Evolutionary conservation across 169 alveolate genomes (phyloP).

Genomic region (Plasmodium berghei): DNA sequence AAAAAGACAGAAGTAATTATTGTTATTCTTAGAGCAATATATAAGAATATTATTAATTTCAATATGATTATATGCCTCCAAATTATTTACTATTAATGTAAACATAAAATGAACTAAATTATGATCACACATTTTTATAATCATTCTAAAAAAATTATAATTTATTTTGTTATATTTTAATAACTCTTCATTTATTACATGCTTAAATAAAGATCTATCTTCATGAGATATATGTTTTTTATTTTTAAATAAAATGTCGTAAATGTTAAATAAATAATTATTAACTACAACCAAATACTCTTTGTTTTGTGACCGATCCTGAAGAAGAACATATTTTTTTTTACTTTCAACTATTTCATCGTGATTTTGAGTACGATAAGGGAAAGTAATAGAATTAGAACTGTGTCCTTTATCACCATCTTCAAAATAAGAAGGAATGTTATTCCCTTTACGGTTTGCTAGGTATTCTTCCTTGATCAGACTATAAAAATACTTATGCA

Average conservation of each 20-base stretch:
- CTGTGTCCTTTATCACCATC: neutral
- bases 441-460: neutral
- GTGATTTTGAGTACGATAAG: neutral
- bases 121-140: constrained; percentile 30
- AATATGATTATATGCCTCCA: constrained; percentile 21
- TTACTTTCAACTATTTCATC: neutral
- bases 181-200: constrained; percentile 18
- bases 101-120: constrained; percentile 22
- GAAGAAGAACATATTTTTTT: neutral
- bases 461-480: constrained; percentile 10
- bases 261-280: constrained; percentile 20
- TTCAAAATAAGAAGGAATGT: neutral
- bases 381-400: neutral
- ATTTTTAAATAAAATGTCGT: constrained; percentile 26
- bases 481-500: constrained; percentile 22
- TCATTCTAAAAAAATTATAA: neutral
- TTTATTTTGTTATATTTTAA: constrained; percentile 17
- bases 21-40: constrained; percentile 9
- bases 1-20: constrained; percentile 9
- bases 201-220: constrained; percentile 25
- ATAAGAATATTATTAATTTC: constrained; percentile 23
- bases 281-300: neutral
- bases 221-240: constrained; percentile 42
- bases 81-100: constrained; percentile 15
- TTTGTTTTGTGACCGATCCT: neutral